Base-by-base conservation (phyloP, 208 protist species). In the Blastocrithidia nonstop region DNA sequence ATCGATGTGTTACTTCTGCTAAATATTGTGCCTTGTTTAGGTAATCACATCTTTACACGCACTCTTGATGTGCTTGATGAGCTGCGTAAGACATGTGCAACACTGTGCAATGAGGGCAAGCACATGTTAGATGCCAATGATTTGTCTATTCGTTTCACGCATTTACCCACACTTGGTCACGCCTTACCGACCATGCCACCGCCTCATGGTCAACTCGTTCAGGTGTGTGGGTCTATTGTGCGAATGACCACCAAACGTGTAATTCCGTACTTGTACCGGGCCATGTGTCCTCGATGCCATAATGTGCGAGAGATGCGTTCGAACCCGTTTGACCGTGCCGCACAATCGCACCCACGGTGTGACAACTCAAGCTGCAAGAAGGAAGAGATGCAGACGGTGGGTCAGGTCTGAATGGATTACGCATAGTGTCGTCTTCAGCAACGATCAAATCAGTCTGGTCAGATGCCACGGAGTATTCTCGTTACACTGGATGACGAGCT, bases 341-440 rank as follows among this genome's bases (percentile, higher is more conserved):
- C 62, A 9, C 51, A 58, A 45, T 16, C 45, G n/a, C 66, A 65
- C 47, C 23, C 28, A 38, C 49, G 47, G 6, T 92, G 82, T 59
- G 53, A 55, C 36, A 45, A 58, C 20, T 37, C 62, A 22, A 61
- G 50, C 35, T 92, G 82, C 61, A 59, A 71, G 38, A 51, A 62
- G 39, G 82, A 83, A 57, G 66, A 61, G 44, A 50, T 88, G 48
- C 69, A 83, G 38, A 52, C 66, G n/a, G 70, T 81, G 3, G 66
- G 71, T 1, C 71, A 86, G 38, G 62, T 74, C 5, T 88, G 74
- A 76, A 88, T 92, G 78, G 82, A 92, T 67, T 88, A 88, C 57
- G 77, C 72, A 31, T 77, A 92, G 64, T 88, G 82, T 47, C 75
- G 77, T 1, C 71, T 92, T 50, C 82, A 92, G 66, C 82, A 82